Base-by-base conservation (phyloP, 2,329 filamentous ascomycete species). In the Aspergillus quadrilineatus region DNA sequence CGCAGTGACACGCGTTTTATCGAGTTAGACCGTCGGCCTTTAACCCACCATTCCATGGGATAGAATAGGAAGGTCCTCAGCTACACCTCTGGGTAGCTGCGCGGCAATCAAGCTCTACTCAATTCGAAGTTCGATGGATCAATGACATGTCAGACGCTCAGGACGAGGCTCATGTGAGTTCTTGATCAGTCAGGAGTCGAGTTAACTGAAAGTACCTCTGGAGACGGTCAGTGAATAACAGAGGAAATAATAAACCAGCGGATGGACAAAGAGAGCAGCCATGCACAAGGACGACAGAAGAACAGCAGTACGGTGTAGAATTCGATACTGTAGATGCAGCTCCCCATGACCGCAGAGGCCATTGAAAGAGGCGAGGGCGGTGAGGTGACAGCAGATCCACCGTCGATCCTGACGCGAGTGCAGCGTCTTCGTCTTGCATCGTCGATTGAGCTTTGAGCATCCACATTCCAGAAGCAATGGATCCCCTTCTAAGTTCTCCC, bases 71-170 rank as follows among this genome's bases (percentile, higher is more conserved):
- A 53, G 51, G 36, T 42, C 48, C 26, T 39, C 55, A 56, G 50
- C 39, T 28, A 59, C 41, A 57, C 62, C 61, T 67, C 17, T 22
- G 39, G n/a, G 44, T 29, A 47, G 44, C 44, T 34, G 28, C 9
- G 44, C 44, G n/a, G 44, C 30, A 47, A 3, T 4, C 32, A 10
- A 14, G 41, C 17, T 12, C 32, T 30, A 14, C 15, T 50, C 17
- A 7, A 39, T 30, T 50, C 36, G 15, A 50, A 42, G 17, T 22
- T 5, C 37, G 37, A 32, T 34, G 6, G n/a, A 14, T n/a, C 29
- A n/a, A 65, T 70, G 68, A 71, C 67, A 64, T 60, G 60, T 71
- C 68, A 68, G 63, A 69, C 58, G 55, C 37, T 52, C 42, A 32
- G 30, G 17, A 22, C 29, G 45, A 41, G 54, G 47, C 17, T 51